Evolutionary conservation across 1,284 basidiomycete species (phyloP).

Genomic region (Crepidotus sp.): DNA sequence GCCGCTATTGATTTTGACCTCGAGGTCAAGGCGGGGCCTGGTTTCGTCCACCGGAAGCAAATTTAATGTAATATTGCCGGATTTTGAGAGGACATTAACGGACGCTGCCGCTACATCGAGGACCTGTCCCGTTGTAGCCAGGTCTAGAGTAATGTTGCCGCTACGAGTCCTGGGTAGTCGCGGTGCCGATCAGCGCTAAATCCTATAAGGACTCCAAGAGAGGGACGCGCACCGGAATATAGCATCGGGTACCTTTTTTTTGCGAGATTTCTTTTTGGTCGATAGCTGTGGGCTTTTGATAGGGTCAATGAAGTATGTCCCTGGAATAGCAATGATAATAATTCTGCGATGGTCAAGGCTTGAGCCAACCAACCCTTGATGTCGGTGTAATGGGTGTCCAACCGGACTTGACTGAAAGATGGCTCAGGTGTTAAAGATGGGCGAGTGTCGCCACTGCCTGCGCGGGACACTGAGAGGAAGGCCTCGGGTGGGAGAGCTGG

Average conservation of each 20-base stretch:
- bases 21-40: constrained; percentile 10
- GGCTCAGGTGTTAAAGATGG: background rate
- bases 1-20: constrained; percentile 9
- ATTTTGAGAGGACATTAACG: constrained; percentile 9
- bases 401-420: constrained; percentile 9
- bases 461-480: background rate
- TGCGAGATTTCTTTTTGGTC: constrained; percentile 1
- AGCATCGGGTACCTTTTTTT: constrained; percentile 5
- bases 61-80: constrained; percentile 8
- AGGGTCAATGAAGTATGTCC: constrained; percentile 10
- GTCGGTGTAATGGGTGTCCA: constrained; percentile 1
- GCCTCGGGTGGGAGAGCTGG: constrained; percentile 10
- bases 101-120: constrained; percentile 6
- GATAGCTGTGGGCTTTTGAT: background rate
- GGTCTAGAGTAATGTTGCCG: constrained; percentile 6
- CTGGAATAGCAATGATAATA: background rate
- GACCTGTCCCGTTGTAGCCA: constrained; percentile 5
- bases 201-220: background rate
- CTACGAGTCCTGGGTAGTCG: background rate
- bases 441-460: background rate
- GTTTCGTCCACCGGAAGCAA: constrained; percentile 7
- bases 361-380: constrained; percentile 7
- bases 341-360: background rate
- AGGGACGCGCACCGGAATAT: background rate
- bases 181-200: background rate